Percentiles rank a stretch among this genome's conserved stretches.
Conservation (phyloP, 2,329 filamentous ascomycete species). For the Grosmannia clavigera region DNA sequence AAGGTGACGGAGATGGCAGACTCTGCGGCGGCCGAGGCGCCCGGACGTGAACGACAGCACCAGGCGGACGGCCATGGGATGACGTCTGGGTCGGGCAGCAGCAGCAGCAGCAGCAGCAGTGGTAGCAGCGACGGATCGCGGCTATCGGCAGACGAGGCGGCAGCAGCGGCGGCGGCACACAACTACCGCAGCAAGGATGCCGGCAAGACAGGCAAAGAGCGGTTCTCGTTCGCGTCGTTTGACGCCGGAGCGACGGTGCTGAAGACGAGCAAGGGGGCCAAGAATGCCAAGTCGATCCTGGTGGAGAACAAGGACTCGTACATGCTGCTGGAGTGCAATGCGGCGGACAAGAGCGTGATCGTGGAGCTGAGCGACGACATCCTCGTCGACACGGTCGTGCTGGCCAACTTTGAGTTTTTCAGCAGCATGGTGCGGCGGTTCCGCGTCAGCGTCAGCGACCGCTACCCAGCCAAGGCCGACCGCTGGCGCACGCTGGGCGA, state of each 20-base stretch:
- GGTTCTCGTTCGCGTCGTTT: constrained; percentile 95
- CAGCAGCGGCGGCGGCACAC: constrained; percentile 31
- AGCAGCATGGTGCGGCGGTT: constrained; percentile 92
- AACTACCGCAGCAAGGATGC: constrained; percentile 75
- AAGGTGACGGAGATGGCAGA: constrained; percentile 29
- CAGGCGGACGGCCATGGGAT: background rate
- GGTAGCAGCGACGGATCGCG: constrained; percentile 8
- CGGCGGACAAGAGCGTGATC: constrained; percentile 83
- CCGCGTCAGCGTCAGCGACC: constrained; percentile 81
- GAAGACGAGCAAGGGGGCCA: constrained; percentile 77
- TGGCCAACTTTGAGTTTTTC: constrained; percentile 98
- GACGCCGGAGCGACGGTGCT: constrained; percentile 89
- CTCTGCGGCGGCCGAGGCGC: constrained; percentile 16
- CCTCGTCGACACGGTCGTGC: constrained; percentile 86
- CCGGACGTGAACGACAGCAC: background rate
- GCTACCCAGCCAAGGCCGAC: constrained; percentile 83
- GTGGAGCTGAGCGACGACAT: constrained; percentile 82
- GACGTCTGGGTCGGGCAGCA: constrained; percentile 1
- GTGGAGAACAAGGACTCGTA: constrained; percentile 98
- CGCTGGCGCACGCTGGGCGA: constrained; percentile 83
- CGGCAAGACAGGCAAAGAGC: constrained; percentile 92
- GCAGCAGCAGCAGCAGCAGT: background rate
- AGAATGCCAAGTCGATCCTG: constrained; percentile 77
- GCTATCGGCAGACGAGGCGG: background rate
- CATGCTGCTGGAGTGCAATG: constrained; percentile 86